These are phyloP conservation scores for Hypoxylon rickii DNA, from an alignment of 495 filamentous ascomycete species.

Conservation along the genomic window DNA sequence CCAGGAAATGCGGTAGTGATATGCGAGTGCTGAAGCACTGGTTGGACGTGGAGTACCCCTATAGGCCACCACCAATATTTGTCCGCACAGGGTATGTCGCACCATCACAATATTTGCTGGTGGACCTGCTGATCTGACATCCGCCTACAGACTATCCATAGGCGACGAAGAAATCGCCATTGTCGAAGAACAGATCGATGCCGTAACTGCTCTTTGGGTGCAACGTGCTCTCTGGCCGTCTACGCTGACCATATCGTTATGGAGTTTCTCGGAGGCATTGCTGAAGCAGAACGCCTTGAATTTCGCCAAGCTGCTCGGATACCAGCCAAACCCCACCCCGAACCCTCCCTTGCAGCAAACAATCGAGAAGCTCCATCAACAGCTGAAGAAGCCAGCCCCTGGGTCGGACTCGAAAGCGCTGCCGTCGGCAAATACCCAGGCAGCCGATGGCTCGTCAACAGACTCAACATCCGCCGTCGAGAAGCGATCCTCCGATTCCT, in stretches of 20 bases:
- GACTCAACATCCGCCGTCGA: constrained; percentile 22
- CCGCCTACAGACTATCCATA: constrained; percentile 36
- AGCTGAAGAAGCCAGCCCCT: constrained; percentile 37
- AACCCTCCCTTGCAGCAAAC: constrained; percentile 25
- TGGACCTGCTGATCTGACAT: constrained; percentile 21
- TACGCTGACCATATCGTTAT: constrained; percentile 39
- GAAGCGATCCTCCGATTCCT: constrained; percentile 23
- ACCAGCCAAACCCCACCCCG: constrained; percentile 17
- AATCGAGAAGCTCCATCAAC: constrained; percentile 37
- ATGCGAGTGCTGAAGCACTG: constrained; percentile 37
- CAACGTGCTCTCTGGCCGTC: constrained; percentile 43
- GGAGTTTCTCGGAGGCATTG: constrained; percentile 40
- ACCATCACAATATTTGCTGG: background rate
- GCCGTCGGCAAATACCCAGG: constrained; percentile 17
- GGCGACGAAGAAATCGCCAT: constrained; percentile 39
- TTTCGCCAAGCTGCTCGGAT: constrained; percentile 42
- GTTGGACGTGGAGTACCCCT: constrained; percentile 49
- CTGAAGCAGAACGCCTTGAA: constrained; percentile 34
- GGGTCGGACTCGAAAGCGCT: constrained; percentile 18
- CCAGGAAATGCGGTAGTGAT: constrained; percentile 23
- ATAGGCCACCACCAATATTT: constrained; percentile 46
- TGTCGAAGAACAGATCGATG: constrained; percentile 37
- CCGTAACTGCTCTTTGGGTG: constrained; percentile 32
- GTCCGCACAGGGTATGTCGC: constrained; percentile 44
- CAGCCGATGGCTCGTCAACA: constrained; percentile 23